These are phyloP conservation scores for Nigrospora osmanthi DNA, from an alignment of 2,329 filamentous ascomycete genomes.

Conservation along the genomic window DNA sequence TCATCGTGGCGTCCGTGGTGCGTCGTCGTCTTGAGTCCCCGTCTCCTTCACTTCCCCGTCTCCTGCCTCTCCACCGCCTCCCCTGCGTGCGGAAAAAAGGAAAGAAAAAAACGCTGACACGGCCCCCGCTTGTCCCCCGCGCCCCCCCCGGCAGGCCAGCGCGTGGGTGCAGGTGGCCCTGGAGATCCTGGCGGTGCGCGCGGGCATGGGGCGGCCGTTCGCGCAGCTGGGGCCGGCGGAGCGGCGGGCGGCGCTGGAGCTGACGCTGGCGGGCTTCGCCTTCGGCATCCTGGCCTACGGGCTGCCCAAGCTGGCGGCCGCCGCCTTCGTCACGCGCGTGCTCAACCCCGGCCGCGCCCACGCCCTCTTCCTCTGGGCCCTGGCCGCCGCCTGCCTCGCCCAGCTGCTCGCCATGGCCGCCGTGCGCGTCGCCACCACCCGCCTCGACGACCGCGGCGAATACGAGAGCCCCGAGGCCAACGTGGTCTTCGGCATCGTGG, in stretches of 20 bases:
- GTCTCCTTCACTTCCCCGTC: no score
- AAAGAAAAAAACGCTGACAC: no score
- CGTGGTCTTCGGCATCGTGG: background rate
- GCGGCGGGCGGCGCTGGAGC: background rate
- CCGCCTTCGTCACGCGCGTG: background rate
- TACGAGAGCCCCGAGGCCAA: background rate
- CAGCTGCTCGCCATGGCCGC: background rate
- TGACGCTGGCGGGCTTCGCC: background rate
- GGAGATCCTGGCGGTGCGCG: background rate
- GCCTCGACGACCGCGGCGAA: background rate
- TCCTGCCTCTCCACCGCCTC: no score
- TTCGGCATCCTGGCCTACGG: constrained; percentile 1
- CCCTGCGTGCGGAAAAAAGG: no score
- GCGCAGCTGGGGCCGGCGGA: background rate
- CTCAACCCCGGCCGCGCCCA: background rate
- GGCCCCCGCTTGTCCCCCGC: background rate
- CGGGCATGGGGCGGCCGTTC: background rate
- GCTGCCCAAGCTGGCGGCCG: background rate
- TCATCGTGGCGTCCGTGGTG: background rate
- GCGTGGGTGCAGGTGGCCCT: background rate
- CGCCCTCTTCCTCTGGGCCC: background rate
- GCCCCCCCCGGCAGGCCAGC: background rate
- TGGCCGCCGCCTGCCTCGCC: background rate
- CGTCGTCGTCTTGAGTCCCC: background rate
- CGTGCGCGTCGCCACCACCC: background rate